Base-by-base conservation (phyloP, 1,139 yeast genomes). In the Blastobotrys capitulatus region DNA sequence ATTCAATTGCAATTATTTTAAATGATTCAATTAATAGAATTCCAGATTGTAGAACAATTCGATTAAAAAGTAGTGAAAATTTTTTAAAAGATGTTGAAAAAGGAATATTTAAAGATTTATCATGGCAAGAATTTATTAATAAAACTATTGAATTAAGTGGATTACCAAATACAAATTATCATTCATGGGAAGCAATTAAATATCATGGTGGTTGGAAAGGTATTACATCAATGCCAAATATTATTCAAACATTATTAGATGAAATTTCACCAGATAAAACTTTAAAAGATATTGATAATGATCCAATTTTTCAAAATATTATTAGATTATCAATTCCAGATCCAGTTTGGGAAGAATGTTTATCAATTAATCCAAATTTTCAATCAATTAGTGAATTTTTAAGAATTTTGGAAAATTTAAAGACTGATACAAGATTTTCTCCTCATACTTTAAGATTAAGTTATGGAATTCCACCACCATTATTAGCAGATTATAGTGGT, bases 171-270 rank as follows among this genome's bases (percentile, higher is more conserved):
- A 20, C 47, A 2, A 37, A 44, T 25, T 44, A 44, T 37, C 47
- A 44, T 19, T 37, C 27, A 6, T 44, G 47, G 47, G 47, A 44
- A 25, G 25, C 42, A 2, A 20, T 44, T 13, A 35, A 37, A 27
- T 44, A 27, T 38, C 47, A 44, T 16, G 47, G 47, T 6, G 47
- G 42, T 10, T 44, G 47, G 47, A 44, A 44, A 31, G 47, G 47
- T 12, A 16, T 44, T 37, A 19, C 16, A 2, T 13, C 19, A 25
- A 37, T 44, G 38, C 37, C 42, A 5, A 2, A 19, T 7, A 5
- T 44, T 29, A 26, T 44, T 8, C 31, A 44, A 38, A 44, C 42
- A 3, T 20, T 44, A 19, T 36, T 44, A 6, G 42, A 44, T 19
- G 47, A 44, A 38, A 32, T 44, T 16, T 13, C 9, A 6, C 47